Base-by-base conservation (phyloP, 139 green algal genomes). In the Volvox africanus region DNA sequence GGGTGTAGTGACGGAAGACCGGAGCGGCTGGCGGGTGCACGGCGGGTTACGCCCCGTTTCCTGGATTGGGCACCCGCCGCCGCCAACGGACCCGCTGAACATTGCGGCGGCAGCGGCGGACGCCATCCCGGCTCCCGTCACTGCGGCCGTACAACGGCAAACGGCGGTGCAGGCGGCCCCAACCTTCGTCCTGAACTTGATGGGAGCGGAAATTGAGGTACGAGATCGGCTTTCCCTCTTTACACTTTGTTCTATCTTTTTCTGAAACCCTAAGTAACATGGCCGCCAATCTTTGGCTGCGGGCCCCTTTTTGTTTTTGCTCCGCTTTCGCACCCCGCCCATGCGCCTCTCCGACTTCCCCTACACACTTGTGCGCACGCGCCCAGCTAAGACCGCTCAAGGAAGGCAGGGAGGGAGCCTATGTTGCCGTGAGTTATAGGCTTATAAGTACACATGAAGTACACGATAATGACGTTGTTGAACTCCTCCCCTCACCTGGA, bases 1-100 rank as follows among this genome's bases (percentile, higher is more conserved):
- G 86, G 86, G 86, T n/a, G 50, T n/a, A 30, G 86, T 90, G 50
- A 90, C 73, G 11, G 86, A 83, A 22, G 73, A 90, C 86, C 73
- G 86, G n/a, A 24, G 14, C 36, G 73, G 73, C 73, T 90, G 86
- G 86, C n/a, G 86, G 26, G 73, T 90, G 50, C 32, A 81, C 50
- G 86, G 86, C n/a, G 86, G 50, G 26, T 2, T 83, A 28, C 44
- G 86, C 30, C 20, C 86, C 18, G 73, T 83, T 37, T n/a, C 44
- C 12, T 90, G 86, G 86, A 12, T 83, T 14, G 32, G 50, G 6
- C 86, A n/a, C 33, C 82, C 62, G 82, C 82, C 82, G 33, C 62
- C 82, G 61, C 81, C 73, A 13, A 62, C 73, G 11, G 73, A 83
- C 86, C 71, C 50, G 71, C 73, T 90, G 24, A 75, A 36, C 24